These are phyloP conservation scores for Trichaptum fuscoviolaceum DNA, from an alignment of 768 basidiomycete species.

Conservation along the genomic window DNA sequence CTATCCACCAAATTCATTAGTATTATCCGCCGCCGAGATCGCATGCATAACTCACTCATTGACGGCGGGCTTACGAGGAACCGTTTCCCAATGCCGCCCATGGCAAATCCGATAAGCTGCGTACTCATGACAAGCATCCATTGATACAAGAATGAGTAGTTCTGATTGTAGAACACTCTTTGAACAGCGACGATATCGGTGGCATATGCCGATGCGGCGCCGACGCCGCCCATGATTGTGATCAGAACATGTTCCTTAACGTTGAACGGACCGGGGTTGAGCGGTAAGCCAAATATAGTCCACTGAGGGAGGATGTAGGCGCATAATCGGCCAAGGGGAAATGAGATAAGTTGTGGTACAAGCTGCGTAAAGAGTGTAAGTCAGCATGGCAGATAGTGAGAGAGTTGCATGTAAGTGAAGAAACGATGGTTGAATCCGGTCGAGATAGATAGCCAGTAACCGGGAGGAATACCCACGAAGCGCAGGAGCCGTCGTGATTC, in stretches of 20 bases:
- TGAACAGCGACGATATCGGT: slow-evolving; percentile 25
- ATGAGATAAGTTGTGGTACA: slow-evolving; percentile 64
- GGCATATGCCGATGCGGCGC: slow-evolving; percentile 36
- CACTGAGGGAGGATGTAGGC: slow-evolving; percentile 48
- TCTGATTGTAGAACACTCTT: slow-evolving; percentile 24
- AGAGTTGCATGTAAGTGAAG: neutral
- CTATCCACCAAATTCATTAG: neutral
- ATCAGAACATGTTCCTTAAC: slow-evolving; percentile 50
- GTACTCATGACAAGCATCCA: slow-evolving; percentile 38
- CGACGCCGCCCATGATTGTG: slow-evolving; percentile 39
- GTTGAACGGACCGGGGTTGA: slow-evolving; percentile 68
- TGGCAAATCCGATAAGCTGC: slow-evolving; percentile 25
- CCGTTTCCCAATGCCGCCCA: slow-evolving; percentile 28
- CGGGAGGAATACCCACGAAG: neutral
- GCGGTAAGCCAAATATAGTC: slow-evolving; percentile 42
- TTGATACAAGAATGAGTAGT: slow-evolving; percentile 19
- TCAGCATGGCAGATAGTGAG: neutral
- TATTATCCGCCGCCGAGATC: slow-evolving; percentile 14
- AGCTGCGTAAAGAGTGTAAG: slow-evolving; percentile 38
- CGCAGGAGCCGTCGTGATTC: neutral
- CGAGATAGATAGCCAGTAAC: neutral
- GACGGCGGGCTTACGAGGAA: slow-evolving; percentile 18
- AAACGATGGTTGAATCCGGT: neutral
- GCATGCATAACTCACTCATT: slow-evolving; percentile 15
- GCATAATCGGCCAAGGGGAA: slow-evolving; percentile 60